phyloP scores from a whole-genome alignment of 2,329 filamentous ascomycete species.

The Penicillium sp. region DNA sequence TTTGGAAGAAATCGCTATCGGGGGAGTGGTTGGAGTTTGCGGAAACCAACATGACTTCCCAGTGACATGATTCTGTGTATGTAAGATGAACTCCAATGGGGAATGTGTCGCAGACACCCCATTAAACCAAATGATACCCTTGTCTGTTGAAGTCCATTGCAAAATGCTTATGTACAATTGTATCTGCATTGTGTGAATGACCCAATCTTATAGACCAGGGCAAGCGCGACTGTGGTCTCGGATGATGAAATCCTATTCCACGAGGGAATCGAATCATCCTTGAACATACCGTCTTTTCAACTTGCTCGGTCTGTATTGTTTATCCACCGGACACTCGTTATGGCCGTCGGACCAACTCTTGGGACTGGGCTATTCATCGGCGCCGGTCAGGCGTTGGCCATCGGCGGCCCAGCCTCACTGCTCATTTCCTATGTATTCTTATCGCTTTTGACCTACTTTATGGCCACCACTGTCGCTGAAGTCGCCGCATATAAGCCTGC shows the following conservation, averaged over 20 bases:
- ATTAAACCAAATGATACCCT: slow-evolving; percentile 20
- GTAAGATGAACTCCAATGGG: not conserved
- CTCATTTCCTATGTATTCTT: slow-evolving; percentile 49
- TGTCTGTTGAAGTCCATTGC: not conserved
- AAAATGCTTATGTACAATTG: no score
- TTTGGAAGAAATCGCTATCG: slow-evolving; percentile 41
- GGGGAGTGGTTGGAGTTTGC: slow-evolving; percentile 44
- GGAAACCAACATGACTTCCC: slow-evolving; percentile 37
- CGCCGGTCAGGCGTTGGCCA: slow-evolving; percentile 49
- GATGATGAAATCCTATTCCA: no score
- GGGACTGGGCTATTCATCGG: slow-evolving; percentile 52
- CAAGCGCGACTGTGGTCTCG: no score
- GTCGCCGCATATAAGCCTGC: slow-evolving; percentile 36
- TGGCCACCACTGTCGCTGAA: slow-evolving; percentile 43
- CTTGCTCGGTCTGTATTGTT: slow-evolving; percentile 6
- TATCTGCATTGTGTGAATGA: no score
- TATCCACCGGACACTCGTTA: slow-evolving; percentile 28
- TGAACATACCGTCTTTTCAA: not conserved
- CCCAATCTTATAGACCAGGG: no score
- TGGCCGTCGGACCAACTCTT: slow-evolving; percentile 54
- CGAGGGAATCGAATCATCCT: not conserved
- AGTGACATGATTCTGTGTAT: slow-evolving; percentile 15
- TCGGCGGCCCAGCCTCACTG: slow-evolving; percentile 48
- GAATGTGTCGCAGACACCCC: no score
- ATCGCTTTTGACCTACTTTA: slow-evolving; percentile 44